Evolutionary conservation across 768 basidiomycete genomes (phyloP), one percentile per base, ranked within the genome.

Genomic region (Podaxis sp.): DNA sequence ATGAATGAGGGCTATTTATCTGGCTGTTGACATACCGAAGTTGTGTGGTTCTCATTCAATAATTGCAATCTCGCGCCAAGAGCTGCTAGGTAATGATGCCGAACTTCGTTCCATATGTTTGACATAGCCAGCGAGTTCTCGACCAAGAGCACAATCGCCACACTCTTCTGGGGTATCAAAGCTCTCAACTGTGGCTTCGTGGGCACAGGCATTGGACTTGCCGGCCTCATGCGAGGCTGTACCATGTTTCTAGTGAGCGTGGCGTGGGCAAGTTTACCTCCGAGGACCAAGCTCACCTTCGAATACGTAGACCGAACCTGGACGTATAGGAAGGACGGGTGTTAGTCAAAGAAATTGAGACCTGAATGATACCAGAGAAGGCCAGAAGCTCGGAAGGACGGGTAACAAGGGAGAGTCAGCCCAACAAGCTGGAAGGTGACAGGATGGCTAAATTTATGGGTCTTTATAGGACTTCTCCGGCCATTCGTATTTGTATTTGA

Each of bases 71-170:
- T 33, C 20, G 6, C 53, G 10, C 28, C 60, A 46, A 87, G 72
- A 8, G 69, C 75, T 20, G 70, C 73, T 22, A 86, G 74, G 69
- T 80, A 81, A 24, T 75, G 77, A 68, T 81, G 77, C 64, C 78
- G 74, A 37, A 86, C 79, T 71, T 82, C 76, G 65, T 76, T 67
- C 85, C 85, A 87, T 24, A 77, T 72, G 5, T 64, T 20, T 26
- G 72, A 70, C 75, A 84, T 81, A 1, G 71, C 69, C 37, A 75
- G 73, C 0, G 85, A 86, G 67, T 86, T 86, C 73, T 87, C 85
- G 65, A 86, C 77, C 63, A 87, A 74, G 63, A 86, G 67, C 56
- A 85, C 75, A n/a, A 78, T 74, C 38, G 73, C 75, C 30, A 78
- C 68, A 17, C 75, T 73, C 65, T 77, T 75, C 64, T 74, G 68